Conservation (phyloP, 208 protist genomes). For the Leishmania gerbilli region DNA sequence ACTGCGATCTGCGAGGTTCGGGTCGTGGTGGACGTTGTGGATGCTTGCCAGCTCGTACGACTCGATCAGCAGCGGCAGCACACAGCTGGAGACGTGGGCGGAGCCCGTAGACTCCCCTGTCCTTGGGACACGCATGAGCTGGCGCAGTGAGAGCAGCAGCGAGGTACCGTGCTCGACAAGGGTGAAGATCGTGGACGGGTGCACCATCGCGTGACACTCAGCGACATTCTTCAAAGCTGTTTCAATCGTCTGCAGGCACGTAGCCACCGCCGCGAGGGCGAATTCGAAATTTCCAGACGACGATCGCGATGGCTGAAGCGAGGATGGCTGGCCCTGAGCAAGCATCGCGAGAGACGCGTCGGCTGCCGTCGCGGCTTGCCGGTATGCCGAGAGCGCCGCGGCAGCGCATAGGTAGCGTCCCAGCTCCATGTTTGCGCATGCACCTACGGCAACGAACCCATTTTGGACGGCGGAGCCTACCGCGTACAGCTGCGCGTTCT, state of each 20-base stretch:
- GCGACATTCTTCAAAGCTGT: conserved; percentile 43
- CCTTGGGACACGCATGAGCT: conserved; percentile 20
- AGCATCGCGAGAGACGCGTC: conserved; percentile 5
- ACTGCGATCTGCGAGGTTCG: conserved; percentile 24
- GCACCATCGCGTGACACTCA: conserved; percentile 43
- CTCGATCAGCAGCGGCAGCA: conserved; percentile 61
- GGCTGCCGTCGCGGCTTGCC: conserved; percentile 33
- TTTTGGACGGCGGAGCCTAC: conserved; percentile 73
- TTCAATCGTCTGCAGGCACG: conserved; percentile 49
- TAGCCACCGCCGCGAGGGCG: conserved; percentile 9
- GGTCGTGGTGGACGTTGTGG: conserved; percentile 15
- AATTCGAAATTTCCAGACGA: conserved; percentile 1
- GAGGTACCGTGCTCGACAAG: conserved; percentile 52
- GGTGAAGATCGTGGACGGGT: conserved; percentile 50
- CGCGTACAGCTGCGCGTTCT: conserved; percentile 38
- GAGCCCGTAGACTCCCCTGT: conserved; percentile 28
- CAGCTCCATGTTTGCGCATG: conserved; percentile 46
- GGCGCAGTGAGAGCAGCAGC: conserved; percentile 36
- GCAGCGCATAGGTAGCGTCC: conserved; percentile 50
- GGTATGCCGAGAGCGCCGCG: conserved; percentile 59
- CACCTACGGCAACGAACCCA: conserved; percentile 57
- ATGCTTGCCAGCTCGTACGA: conserved; percentile 49
- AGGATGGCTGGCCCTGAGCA: neutral
- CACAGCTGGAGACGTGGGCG: conserved; percentile 12
- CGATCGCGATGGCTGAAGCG: conserved; percentile 2